Evolutionary conservation across 1,139 yeast species (phyloP), one percentile per base, ranked within the genome.

Genomic region (Sugiyamaella castrensis): DNA sequence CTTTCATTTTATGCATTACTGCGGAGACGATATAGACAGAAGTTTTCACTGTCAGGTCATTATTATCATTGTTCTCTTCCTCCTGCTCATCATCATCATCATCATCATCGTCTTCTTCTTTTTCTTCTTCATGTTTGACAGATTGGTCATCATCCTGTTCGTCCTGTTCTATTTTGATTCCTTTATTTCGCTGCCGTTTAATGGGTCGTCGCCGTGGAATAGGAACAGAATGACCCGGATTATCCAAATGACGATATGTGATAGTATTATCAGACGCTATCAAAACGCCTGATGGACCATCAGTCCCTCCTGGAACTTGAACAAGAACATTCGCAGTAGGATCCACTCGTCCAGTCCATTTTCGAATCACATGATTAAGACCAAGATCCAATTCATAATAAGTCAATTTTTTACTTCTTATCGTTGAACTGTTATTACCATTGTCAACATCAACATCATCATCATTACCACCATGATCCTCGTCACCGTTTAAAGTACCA

Each of bases 361-460:
- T 75, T 50, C 76, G 77, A 1, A 84, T 73, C 1, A 89, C 77
- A 62, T 84, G 86, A 61, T 91, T 89, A 47, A 91, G 71, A 0
- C 98, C 96, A 46, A 87, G 76, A 65, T 92, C 98, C 29, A 91
- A 70, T 61, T 87, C 94, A 67, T 91, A 91, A 64, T 77, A 84
- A 8, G 79, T 76, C 51, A 91, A 68, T 36, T 63, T 60, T 46
- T 68, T 69, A 47, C 53, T 57, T n/a, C 55, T 55, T 5, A 52
- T 55, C 29, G 58, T 63, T 46, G 55, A 58, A 1, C 61, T 63
- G 32, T 45, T 54, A 26, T 53, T 58, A 11, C 54, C 51, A 2
- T 59, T 55, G 29, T 61, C 65, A 1, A 61, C 64, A 33, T 45
- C 54, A 26, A 53, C 58, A 11, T 54, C 51, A 2, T 59, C 55